phyloP scores from a whole-genome alignment of 73 alveolate genomes.

The Effrenium voratum region DNA sequence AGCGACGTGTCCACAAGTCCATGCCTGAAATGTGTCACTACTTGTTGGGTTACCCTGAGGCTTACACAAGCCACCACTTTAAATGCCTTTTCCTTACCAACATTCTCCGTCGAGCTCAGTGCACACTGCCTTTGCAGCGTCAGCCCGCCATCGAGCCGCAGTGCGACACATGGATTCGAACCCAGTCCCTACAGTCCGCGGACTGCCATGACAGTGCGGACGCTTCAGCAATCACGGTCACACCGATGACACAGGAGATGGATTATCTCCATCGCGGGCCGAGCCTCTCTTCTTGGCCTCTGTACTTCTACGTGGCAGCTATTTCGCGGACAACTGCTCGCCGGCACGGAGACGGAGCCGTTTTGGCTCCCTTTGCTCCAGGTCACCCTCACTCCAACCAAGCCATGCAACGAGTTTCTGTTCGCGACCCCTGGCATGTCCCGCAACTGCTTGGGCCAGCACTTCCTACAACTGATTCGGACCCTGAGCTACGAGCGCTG shows the following conservation, averaged over 20 bases:
- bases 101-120: not conserved
- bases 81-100: not conserved
- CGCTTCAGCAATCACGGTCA: not conserved
- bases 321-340: not conserved
- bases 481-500: not conserved
- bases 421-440: not conserved
- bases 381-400: not conserved
- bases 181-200: not conserved
- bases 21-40: slow-evolving; percentile 24
- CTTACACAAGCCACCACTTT: not conserved
- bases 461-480: not conserved
- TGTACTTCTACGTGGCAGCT: slow-evolving; percentile 24
- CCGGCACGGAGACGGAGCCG: no score
- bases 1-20: not conserved
- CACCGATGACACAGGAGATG: not conserved
- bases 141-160: not conserved
- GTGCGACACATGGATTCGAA: not conserved
- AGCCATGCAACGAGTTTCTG: not conserved
- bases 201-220: not conserved
- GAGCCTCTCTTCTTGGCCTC: not conserved
- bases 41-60: slow-evolving; percentile 21
- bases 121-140: not conserved
- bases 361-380: not conserved
- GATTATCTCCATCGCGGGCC: slow-evolving; percentile 15
- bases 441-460: not conserved